These are phyloP conservation scores for Malus domestica DNA, from an alignment of 306 rosid genomes.

Conservation along the genomic window DNA sequence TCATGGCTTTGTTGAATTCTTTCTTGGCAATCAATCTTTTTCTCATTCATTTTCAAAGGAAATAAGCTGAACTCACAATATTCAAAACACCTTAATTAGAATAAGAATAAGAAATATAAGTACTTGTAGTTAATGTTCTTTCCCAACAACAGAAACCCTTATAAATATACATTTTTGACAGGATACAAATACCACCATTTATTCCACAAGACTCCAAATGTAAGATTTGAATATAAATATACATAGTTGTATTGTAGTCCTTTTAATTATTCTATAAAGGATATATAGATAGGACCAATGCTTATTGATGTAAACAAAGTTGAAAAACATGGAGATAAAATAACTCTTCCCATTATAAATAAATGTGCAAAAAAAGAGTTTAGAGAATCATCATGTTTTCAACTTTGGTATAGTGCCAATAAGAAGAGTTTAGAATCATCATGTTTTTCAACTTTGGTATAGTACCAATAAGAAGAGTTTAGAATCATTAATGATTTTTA, in stretches of 20 bases:
- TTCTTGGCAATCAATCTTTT: conserved; percentile 38
- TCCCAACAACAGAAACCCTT: conserved; percentile 3
- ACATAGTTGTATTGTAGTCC: conserved; percentile 16
- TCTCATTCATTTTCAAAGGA: conserved; percentile 43
- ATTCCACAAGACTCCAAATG: conserved; percentile 38
- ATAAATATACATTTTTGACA: conserved; percentile 4
- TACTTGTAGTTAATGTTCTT: conserved; percentile 12
- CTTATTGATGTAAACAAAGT: conserved; percentile 42
- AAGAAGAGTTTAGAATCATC: no score
- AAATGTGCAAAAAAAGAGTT: background rate
- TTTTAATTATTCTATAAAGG: conserved; percentile 14
- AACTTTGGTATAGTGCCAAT: no score
- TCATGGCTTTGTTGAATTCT: conserved; percentile 31
- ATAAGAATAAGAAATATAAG: background rate
- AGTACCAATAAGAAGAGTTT: conserved; percentile 13
- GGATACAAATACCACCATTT: background rate
- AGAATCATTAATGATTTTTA: conserved; percentile 6
- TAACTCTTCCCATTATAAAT: conserved; percentile 14
- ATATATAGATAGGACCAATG: conserved; percentile 21
- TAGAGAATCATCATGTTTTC: no score
- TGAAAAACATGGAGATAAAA: conserved; percentile 28
- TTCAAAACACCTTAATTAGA: background rate
- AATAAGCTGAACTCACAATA: background rate
- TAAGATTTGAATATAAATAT: conserved; percentile 42
- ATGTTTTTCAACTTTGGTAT: background rate